Evolutionary conservation across 345 rosid genomes (phyloP).

Genomic region (Salix suchowensis): DNA sequence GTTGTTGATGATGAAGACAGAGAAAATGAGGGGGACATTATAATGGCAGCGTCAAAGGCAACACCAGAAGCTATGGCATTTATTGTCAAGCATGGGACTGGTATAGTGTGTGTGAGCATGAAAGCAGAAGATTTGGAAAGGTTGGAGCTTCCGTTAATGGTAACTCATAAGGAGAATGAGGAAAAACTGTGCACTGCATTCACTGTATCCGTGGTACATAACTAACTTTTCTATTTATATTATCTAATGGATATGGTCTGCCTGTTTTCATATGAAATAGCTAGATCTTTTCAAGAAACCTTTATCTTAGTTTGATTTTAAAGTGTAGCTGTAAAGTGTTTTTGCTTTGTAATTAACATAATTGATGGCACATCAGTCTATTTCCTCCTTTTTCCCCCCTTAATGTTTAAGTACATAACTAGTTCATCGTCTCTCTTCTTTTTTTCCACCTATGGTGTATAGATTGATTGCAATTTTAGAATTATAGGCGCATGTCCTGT

Average conservation of each 20-base stretch:
- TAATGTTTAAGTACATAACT: neutral
- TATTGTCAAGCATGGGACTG: conserved; percentile 88
- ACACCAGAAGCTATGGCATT: conserved; percentile 97
- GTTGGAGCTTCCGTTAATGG: conserved; percentile 81
- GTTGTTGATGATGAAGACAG: conserved; percentile 93
- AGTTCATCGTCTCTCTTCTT: neutral
- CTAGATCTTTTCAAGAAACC: neutral
- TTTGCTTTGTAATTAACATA: neutral
- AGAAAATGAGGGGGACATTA: conserved; percentile 90
- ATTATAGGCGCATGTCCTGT: neutral
- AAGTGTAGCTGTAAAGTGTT: neutral
- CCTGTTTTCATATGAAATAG: neutral
- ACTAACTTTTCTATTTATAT: neutral
- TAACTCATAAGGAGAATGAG: conserved; percentile 60
- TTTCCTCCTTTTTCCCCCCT: neutral
- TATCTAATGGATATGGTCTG: neutral
- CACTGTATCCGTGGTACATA: conserved; percentile 79
- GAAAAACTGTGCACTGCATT: conserved; percentile 82
- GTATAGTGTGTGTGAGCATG: conserved; percentile 92
- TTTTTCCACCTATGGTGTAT: neutral
- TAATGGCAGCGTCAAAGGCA: conserved; percentile 78
- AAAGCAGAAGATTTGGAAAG: conserved; percentile 71
- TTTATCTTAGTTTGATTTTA: neutral
- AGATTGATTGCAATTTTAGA: neutral
- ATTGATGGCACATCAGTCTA: neutral